phyloP scores from a whole-genome alignment of 2,329 filamentous ascomycete species.

The Sarocladium kiliense region DNA sequence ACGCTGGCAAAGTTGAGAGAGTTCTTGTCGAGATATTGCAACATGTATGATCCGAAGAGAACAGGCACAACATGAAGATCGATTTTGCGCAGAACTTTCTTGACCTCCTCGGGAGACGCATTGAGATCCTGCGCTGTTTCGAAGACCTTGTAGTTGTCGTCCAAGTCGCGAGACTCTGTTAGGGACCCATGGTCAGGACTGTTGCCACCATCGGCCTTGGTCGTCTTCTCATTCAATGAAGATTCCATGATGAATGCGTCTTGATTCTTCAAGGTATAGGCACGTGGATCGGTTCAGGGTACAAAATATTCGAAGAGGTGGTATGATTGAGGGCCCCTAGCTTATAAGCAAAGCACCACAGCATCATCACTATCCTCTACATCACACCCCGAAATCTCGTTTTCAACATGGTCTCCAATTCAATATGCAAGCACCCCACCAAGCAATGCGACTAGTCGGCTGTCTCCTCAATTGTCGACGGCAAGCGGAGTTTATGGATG shows the following conservation, averaged over 20 bases:
- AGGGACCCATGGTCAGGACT: not conserved
- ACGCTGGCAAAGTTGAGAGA: constrained; percentile 42
- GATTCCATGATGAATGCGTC: not conserved
- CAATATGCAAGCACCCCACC: not conserved
- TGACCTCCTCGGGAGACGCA: constrained; percentile 23
- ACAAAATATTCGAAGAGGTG: too few relatives aligned
- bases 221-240: not conserved
- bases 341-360: not conserved
- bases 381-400: not conserved
- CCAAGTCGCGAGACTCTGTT: constrained; percentile 1
- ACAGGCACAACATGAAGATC: constrained; percentile 23
- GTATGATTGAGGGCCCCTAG: not conserved
- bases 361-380: not conserved
- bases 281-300: too few relatives aligned
- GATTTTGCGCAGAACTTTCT: constrained; percentile 25
- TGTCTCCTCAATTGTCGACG: not conserved
- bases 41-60: constrained; percentile 24
- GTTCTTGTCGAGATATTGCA: constrained; percentile 44
- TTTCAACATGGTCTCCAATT: not conserved
- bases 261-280: not conserved
- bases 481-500: constrained; percentile 4
- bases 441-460: not conserved
- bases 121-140: not conserved
- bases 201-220: not conserved
- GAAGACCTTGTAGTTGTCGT: constrained; percentile 7